These are phyloP conservation scores for Eucalyptus curtisii DNA, from an alignment of 345 rosid species.

Conservation along the genomic window DNA sequence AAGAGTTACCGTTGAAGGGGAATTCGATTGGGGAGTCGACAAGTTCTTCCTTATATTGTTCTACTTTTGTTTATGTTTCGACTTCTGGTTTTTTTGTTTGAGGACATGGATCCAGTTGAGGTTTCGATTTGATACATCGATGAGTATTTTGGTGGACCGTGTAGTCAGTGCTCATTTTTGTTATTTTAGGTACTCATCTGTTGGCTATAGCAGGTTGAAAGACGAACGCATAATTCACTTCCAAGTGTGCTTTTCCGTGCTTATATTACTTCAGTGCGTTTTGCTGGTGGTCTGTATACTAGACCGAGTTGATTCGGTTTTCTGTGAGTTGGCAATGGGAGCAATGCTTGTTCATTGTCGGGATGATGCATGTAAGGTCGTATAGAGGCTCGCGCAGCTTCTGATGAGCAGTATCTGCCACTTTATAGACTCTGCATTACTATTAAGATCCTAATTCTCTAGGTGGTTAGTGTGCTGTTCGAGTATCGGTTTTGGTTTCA, in stretches of 20 bases:
- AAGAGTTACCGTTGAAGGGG: slow-evolving; percentile 74
- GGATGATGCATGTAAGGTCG: neutral
- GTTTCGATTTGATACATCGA: neutral
- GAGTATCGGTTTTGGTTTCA: neutral
- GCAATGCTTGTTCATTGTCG: neutral
- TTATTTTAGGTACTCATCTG: neutral
- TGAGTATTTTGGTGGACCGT: neutral
- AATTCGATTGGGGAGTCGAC: neutral
- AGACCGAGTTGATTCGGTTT: fast-evolving
- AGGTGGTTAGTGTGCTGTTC: neutral
- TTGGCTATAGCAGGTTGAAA: neutral
- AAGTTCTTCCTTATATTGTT: neutral
- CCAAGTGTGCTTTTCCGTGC: neutral
- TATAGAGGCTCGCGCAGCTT: fast-evolving
- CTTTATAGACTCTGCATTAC: neutral
- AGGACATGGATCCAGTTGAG: neutral
- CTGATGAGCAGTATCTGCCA: neutral
- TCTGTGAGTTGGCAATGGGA: neutral
- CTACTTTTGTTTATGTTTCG: neutral
- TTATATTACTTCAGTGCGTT: neutral
- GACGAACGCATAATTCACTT: neutral
- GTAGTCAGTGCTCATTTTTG: neutral
- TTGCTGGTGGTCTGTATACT: neutral
- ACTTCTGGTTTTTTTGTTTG: neutral
- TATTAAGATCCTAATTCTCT: neutral